Conservation (phyloP, 2,329 filamentous ascomycete species). For the Albifimbria verrucaria region DNA sequence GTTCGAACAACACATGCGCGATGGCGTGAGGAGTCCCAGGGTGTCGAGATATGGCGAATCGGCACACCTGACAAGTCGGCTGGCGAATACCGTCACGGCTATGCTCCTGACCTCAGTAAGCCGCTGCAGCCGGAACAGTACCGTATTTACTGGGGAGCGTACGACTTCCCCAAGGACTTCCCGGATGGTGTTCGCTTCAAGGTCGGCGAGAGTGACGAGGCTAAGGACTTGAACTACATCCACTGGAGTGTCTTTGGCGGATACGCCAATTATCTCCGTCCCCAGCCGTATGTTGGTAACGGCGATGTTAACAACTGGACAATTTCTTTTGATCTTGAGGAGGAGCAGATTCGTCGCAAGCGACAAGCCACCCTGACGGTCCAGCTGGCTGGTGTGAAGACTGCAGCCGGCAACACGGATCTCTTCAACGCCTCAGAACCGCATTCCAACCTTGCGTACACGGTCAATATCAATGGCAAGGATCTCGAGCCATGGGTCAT, state of each 20-base stretch:
- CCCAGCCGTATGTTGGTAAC: constrained; percentile 39
- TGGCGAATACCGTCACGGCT: constrained; percentile 59
- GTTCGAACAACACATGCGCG: constrained; percentile 31
- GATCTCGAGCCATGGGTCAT: constrained; percentile 53
- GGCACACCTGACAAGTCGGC: constrained; percentile 59
- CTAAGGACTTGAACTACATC: constrained; percentile 57
- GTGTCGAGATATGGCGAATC: constrained; percentile 59
- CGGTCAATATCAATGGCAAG: constrained; percentile 35
- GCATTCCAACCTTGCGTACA: constrained; percentile 50
- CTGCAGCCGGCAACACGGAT: constrained; percentile 61
- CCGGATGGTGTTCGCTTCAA: constrained; percentile 55
- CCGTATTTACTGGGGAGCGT: constrained; percentile 57
- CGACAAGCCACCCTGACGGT: constrained; percentile 56
- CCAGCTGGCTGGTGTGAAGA: constrained; percentile 60
- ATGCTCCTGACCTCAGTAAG: constrained; percentile 43
- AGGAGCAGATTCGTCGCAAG: constrained; percentile 36
- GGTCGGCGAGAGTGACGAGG: constrained; percentile 48
- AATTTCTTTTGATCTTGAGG: constrained; percentile 46
- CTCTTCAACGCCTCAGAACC: constrained; percentile 49
- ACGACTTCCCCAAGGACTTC: constrained; percentile 59
- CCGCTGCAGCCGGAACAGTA: constrained; percentile 54
- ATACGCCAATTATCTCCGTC: constrained; percentile 43
- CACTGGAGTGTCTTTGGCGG: constrained; percentile 64
- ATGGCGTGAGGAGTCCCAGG: constrained; percentile 54
- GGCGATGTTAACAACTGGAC: constrained; percentile 57